Evolutionary conservation across 495 filamentous ascomycete genomes (phyloP).

Genomic region (Podospora anserina): DNA sequence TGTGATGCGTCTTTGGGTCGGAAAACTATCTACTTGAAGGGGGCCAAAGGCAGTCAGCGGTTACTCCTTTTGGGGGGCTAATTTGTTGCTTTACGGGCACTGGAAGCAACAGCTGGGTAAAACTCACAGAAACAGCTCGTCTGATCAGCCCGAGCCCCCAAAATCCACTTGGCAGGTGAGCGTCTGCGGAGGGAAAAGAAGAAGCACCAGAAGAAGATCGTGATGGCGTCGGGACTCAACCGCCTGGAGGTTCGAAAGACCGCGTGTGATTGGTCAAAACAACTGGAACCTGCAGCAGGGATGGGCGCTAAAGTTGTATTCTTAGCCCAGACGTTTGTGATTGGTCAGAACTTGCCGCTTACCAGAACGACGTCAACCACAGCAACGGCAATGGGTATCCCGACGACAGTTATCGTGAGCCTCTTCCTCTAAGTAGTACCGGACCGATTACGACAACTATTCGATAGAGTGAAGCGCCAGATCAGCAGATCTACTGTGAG

Average conservation of each 20-base stretch:
- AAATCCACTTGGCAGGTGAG: not conserved
- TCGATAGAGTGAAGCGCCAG: not conserved
- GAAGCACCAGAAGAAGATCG: slow-evolving; percentile 21
- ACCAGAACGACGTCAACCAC: slow-evolving; percentile 23
- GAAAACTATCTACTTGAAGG: slow-evolving; percentile 6
- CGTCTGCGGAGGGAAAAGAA: slow-evolving; percentile 9
- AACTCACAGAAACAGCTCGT: not conserved
- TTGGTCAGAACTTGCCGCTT: slow-evolving; percentile 33
- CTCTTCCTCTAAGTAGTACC: not conserved
- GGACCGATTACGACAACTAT: not conserved
- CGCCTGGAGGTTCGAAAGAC: slow-evolving; percentile 19
- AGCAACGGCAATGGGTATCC: slow-evolving; percentile 14
- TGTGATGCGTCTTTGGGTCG: slow-evolving; percentile 9
- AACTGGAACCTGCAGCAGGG: slow-evolving; percentile 28
- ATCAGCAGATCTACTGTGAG: not conserved
- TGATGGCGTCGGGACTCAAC: slow-evolving; percentile 33
- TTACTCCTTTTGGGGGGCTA: not conserved
- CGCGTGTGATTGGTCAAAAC: slow-evolving; percentile 29
- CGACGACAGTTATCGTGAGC: not conserved
- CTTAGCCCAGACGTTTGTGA: slow-evolving; percentile 30
- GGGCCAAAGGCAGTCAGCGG: slow-evolving; percentile 6
- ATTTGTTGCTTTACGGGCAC: slow-evolving; percentile 1
- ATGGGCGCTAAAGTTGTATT: slow-evolving; percentile 39
- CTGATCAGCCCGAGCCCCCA: not conserved
- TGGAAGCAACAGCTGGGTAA: slow-evolving; percentile 19